These are phyloP conservation scores for Trichoderma gracile DNA, from an alignment of 2,329 filamentous ascomycete species.

Conservation along the genomic window DNA sequence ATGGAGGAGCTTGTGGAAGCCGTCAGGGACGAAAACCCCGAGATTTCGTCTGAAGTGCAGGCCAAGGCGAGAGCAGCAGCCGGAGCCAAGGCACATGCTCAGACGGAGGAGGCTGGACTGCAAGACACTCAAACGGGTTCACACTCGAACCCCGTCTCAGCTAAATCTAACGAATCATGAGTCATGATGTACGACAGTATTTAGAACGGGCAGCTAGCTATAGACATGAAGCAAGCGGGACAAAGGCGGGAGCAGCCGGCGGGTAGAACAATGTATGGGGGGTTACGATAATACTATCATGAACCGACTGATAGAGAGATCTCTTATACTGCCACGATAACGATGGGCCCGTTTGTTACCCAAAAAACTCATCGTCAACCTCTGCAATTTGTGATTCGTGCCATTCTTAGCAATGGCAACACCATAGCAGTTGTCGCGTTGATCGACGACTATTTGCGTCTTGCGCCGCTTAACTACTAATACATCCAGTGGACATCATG, in stretches of 20 bases:
- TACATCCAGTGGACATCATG: neutral
- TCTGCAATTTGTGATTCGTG: too few species aligned
- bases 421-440: too few species aligned
- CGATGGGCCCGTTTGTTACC: too few species aligned
- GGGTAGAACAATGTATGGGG: neutral
- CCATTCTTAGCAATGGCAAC: too few species aligned
- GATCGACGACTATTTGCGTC: too few species aligned
- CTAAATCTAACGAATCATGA: slow-evolving; percentile 15
- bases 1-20: slow-evolving; percentile 61
- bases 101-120: neutral
- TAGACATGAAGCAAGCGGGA: neutral
- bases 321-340: neutral
- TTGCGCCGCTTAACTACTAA: too few species aligned
- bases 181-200: slow-evolving; percentile 5
- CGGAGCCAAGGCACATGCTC: neutral
- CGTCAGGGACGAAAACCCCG: slow-evolving; percentile 49
- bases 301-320: neutral
- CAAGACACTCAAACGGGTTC: neutral
- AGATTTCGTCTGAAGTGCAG: slow-evolving; percentile 34
- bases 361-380: too few species aligned
- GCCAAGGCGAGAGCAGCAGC: slow-evolving; percentile 18
- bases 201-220: neutral
- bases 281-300: neutral
- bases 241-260: neutral
- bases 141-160: too few species aligned